Conservation (phyloP, 768 basidiomycete genomes). For the Lactarius hengduanensis region DNA sequence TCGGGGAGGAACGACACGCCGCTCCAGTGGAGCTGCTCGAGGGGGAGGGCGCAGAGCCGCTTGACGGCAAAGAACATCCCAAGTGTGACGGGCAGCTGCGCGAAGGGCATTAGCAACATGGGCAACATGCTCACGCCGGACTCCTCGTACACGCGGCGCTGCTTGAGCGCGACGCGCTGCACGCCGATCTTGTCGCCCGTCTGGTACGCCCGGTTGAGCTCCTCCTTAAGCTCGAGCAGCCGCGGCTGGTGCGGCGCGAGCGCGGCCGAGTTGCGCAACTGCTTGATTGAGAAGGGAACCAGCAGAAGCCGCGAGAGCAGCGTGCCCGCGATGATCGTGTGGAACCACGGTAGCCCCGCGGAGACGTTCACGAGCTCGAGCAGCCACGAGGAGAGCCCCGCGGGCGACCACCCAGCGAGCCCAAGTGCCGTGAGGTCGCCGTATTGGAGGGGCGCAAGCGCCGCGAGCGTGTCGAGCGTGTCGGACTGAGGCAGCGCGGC, state of each 20-base stretch:
- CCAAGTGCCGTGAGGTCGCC: constrained; percentile 74
- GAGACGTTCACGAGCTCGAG: constrained; percentile 68
- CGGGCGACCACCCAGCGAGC: constrained; percentile 60
- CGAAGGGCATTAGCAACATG: constrained; percentile 53
- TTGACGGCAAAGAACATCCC: constrained; percentile 82
- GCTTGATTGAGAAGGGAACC: constrained; percentile 58
- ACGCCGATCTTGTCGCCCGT: constrained; percentile 41
- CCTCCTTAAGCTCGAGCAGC: constrained; percentile 52
- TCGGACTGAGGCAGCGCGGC: constrained; percentile 4
- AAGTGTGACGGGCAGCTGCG: constrained; percentile 76
- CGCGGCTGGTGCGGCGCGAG: constrained; percentile 60
- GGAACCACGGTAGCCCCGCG: constrained; percentile 78
- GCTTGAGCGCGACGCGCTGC: constrained; percentile 46
- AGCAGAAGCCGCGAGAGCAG: constrained; percentile 58
- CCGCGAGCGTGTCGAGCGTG: constrained; percentile 13
- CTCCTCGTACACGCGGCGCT: constrained; percentile 55
- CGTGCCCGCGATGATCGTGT: constrained; percentile 70
- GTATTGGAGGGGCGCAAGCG: constrained; percentile 55
- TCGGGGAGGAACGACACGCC: constrained; percentile 75
- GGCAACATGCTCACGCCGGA: constrained; percentile 62
- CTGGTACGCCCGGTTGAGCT: constrained; percentile 40
- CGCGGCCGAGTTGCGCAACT: constrained; percentile 55
- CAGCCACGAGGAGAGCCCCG: constrained; percentile 59
- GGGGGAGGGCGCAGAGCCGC: constrained; percentile 64
- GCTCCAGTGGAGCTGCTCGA: constrained; percentile 73